Evolutionary conservation across 192 early-diverging fungal species (phyloP).

Genomic region (Coemansia aciculifera): DNA sequence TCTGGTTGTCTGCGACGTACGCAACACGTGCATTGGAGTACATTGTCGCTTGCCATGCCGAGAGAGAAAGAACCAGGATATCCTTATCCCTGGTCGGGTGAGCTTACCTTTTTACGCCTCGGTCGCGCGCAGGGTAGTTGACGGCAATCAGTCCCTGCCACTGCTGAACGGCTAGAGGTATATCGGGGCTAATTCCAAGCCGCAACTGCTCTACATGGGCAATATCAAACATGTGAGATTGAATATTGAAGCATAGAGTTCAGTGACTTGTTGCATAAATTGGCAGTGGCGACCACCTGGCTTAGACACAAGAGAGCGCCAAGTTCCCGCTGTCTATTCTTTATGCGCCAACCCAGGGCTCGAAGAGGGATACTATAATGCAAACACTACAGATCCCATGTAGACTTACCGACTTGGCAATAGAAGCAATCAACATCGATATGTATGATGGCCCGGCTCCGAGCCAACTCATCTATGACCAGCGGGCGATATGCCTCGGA

Average conservation of each 20-base stretch:
- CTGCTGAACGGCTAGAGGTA: constrained; percentile 87
- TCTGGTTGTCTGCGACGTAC: constrained; percentile 5
- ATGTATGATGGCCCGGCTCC: constrained; percentile 57
- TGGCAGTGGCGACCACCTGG: neutral
- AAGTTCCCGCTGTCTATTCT: neutral
- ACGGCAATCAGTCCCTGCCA: constrained; percentile 87
- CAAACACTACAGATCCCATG: neutral
- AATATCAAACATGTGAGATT: neutral
- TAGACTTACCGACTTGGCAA: constrained; percentile 72
- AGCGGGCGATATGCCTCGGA: constrained; percentile 16
- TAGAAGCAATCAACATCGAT: constrained; percentile 73
- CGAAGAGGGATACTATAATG: neutral
- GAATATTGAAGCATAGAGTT: neutral
- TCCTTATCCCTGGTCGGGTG: neutral
- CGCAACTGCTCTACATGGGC: constrained; percentile 65
- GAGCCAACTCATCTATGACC: constrained; percentile 40
- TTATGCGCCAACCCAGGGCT: neutral
- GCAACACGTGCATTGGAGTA: neutral
- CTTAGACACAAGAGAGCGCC: neutral
- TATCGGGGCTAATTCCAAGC: constrained; percentile 62
- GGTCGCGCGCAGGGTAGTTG: constrained; percentile 82
- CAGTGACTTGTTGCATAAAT: neutral
- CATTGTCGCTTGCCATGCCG: neutral
- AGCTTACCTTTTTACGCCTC: constrained; percentile 71
- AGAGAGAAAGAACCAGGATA: neutral